Evolutionary conservation across 331 rosid species (phyloP).

Genomic region (Quercus phellos): DNA sequence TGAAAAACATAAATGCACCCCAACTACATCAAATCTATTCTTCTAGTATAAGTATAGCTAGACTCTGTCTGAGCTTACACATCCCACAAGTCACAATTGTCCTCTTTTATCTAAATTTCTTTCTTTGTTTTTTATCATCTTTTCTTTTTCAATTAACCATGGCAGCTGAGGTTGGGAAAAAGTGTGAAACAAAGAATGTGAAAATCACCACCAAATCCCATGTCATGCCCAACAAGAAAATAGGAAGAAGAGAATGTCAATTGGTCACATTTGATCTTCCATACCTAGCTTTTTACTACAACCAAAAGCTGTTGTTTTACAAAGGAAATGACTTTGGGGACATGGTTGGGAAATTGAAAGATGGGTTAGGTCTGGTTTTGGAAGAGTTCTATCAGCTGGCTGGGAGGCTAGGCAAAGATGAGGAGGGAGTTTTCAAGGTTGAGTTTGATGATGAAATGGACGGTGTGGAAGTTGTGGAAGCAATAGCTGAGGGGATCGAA

Average conservation of each 20-base stretch:
- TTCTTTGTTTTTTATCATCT: background rate
- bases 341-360: constrained; percentile 58
- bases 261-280: constrained; percentile 84
- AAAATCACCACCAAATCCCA: constrained; percentile 47
- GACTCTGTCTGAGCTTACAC: background rate
- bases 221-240: constrained; percentile 51
- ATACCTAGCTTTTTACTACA: constrained; percentile 86
- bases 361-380: constrained; percentile 52
- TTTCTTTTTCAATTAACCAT: background rate
- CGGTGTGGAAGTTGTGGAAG: constrained; percentile 75
- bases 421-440: constrained; percentile 79
- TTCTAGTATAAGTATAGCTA: constrained; percentile 29
- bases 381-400: constrained; percentile 76
- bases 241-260: constrained; percentile 65
- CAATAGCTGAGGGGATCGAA: constrained; percentile 47
- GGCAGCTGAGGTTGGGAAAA: constrained; percentile 34
- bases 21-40: constrained; percentile 26
- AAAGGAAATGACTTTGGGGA: constrained; percentile 49
- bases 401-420: constrained; percentile 79
- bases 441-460: constrained; percentile 62
- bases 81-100: background rate
- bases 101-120: background rate
- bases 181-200: constrained; percentile 35
- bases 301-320: constrained; percentile 80
- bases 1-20: constrained; percentile 48